Percentiles rank a stretch among this genome's conserved stretches.
These are phyloP conservation scores for Xylariaceae sp. DNA, from an alignment of 2,329 filamentous ascomycete species.

Conservation along the genomic window DNA sequence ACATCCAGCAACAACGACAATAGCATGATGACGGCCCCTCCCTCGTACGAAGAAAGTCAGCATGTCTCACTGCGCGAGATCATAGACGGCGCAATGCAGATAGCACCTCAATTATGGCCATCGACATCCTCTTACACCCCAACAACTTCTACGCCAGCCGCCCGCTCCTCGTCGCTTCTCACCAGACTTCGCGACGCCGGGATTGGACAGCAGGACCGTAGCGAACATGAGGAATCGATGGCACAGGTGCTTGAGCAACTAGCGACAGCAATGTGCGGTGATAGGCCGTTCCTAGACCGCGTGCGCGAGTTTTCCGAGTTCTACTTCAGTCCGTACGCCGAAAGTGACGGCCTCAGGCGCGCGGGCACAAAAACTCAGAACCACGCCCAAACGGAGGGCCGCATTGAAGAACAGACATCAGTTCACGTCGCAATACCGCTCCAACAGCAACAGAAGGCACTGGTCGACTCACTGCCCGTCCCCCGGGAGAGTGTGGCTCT, in stretches of 20 bases:
- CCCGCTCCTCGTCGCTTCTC: background rate
- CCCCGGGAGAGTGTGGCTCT: slow-evolving; percentile 8
- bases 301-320: slow-evolving; percentile 11
- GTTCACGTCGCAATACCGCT: background rate
- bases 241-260: slow-evolving; percentile 2
- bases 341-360: background rate
- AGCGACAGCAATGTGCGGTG: slow-evolving; percentile 4
- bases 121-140: background rate
- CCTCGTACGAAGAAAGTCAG: slow-evolving; percentile 13
- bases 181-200: background rate
- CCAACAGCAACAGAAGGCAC: slow-evolving; percentile 1
- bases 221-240: background rate
- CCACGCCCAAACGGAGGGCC: too few species aligned
- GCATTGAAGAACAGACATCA: background rate
- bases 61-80: slow-evolving; percentile 6
- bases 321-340: slow-evolving; percentile 7
- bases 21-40: background rate
- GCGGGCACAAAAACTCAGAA: too few species aligned
- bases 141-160: background rate
- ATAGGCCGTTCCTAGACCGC: slow-evolving; percentile 5
- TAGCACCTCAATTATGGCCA: slow-evolving; percentile 5
- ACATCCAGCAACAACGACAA: too few species aligned
- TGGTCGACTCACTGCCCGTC: background rate
- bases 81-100: background rate
- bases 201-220: background rate